Conservation (phyloP, 192 early-diverging fungal species). For the Linnemannia hyalina region DNA sequence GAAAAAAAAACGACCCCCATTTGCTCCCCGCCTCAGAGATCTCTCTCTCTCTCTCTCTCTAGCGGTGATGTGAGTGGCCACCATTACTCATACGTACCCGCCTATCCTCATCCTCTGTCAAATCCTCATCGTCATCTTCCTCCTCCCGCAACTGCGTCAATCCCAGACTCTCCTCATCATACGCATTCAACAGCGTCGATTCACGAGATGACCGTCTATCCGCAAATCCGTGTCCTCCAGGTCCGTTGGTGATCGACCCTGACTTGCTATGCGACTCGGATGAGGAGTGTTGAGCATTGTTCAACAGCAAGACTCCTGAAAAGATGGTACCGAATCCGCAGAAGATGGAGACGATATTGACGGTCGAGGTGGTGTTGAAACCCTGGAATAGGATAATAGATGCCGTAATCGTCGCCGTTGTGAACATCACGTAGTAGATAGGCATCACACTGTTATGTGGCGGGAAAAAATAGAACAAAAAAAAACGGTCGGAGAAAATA, state of each 20-base stretch:
- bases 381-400: constrained; percentile 92
- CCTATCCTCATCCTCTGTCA: constrained; percentile 51
- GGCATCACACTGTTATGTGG: constrained; percentile 72
- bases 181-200: constrained; percentile 60
- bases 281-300: constrained; percentile 58
- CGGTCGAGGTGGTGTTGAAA: constrained; percentile 77
- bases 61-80: constrained; percentile 34
- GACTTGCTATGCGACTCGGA: constrained; percentile 48
- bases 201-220: constrained; percentile 61
- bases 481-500: not conserved
- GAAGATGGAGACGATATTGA: constrained; percentile 86
- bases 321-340: constrained; percentile 95
- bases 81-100: constrained; percentile 28
- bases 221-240: constrained; percentile 48
- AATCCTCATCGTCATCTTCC: constrained; percentile 41
- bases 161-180: constrained; percentile 61
- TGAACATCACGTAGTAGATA: constrained; percentile 97
- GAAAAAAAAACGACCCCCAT: not conserved
- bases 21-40: not conserved
- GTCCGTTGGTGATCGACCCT: constrained; percentile 30
- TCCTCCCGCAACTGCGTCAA: constrained; percentile 59
- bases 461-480: not conserved
- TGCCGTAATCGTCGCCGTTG: constrained; percentile 92
- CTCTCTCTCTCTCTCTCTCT: not conserved
- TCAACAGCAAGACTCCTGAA: constrained; percentile 90